These are phyloP conservation scores for Nannochloris sp. DNA, from an alignment of 139 green algal genomes.

Conservation along the genomic window DNA sequence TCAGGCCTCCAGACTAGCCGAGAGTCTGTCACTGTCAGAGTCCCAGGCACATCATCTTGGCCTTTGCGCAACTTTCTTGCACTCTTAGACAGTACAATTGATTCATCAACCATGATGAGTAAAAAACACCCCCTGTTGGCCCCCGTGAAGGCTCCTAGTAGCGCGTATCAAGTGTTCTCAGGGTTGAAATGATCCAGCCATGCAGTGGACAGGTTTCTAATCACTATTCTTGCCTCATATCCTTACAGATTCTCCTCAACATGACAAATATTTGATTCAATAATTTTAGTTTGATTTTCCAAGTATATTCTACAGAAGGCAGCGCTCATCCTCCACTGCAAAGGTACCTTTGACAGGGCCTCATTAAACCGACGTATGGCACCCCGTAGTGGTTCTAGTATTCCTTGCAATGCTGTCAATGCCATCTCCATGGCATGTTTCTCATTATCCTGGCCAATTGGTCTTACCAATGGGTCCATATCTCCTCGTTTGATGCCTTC, in stretches of 20 bases:
- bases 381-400: constrained; percentile 12
- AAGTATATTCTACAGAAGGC: too few relatives aligned
- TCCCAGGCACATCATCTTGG: neutral
- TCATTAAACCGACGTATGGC: neutral
- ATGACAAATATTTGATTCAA: neutral
- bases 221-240: too few relatives aligned
- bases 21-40: neutral
- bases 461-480: neutral
- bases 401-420: constrained; percentile 6
- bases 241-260: neutral
- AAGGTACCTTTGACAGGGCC: neutral
- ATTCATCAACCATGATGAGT: neutral
- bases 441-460: constrained; percentile 16
- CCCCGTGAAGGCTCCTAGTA: too few relatives aligned
- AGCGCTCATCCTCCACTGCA: too few relatives aligned
- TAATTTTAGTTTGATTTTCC: too few relatives aligned
- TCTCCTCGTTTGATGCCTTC: neutral
- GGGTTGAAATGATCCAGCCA: too few relatives aligned
- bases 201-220: too few relatives aligned
- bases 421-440: constrained; percentile 18
- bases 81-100: constrained; percentile 10
- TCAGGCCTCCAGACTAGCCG: constrained; percentile 19
- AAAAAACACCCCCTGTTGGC: too few relatives aligned
- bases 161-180: too few relatives aligned
- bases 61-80: constrained; percentile 14